Evolutionary conservation across 257 asterid species (phyloP), one percentile per base, ranked within the genome.

Genomic region (Lavandula angustifolia): DNA sequence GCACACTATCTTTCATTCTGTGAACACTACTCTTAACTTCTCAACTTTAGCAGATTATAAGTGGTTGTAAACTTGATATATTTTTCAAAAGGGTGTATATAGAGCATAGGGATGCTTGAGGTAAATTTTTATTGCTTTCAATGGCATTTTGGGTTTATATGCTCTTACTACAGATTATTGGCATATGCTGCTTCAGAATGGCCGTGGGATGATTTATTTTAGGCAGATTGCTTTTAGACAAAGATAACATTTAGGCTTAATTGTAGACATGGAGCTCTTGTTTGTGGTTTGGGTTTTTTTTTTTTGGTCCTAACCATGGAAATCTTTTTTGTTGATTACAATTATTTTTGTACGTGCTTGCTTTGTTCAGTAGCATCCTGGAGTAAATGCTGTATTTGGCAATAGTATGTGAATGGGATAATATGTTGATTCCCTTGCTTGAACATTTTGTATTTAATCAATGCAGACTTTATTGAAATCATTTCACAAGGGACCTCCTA

Each of bases 401-500:
- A 63, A 22, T 48, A 54, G 49, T 60, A 22, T 53, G 27, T 79
- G 32, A 46, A 6, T 54, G 3, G 11, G 5, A 31, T 10, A 31
- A 42, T 35, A 35, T 29, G 65, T 29, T 66, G 59, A 41, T 43
- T 58, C 46, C 42, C 70, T 59, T 70, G 55, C 63, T 48, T 73
- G 57, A 37, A 56, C 62, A 27, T 66, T 49, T 66, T 49, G 31
- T 59, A 44, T 48, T 54, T 66, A 53, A 63, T 50, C 51, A 43
- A 68, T 84, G 88, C 95, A 94, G 99, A 79, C 87, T 55, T 83
- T 94, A 72, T 80, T 94, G 70, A 94, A 90, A 77, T 82, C 87
- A 77, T 90, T 87, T 82, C 94, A 89, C 82, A 87, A 74, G 62
- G 99, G 99, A 60, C 95, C 92, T 67, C 92, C 95, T 56, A 90